Percentiles rank a stretch among this genome's conserved stretches.
Evolutionary conservation across 2,329 filamentous ascomycete genomes (phyloP).

Genomic region (Xylariaceae sp.): DNA sequence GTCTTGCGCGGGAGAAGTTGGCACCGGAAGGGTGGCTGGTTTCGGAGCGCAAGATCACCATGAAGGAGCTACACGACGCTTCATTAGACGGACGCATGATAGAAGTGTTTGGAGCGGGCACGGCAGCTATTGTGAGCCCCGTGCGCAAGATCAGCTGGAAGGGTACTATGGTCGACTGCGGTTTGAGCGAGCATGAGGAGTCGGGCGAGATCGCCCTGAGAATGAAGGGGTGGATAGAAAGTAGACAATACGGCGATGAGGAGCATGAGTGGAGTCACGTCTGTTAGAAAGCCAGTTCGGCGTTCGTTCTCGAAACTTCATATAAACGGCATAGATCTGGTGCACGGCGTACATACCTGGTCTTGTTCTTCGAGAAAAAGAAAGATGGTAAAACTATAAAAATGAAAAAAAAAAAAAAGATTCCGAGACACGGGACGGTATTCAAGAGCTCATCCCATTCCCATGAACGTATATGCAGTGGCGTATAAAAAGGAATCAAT

Average conservation of each 20-base stretch:
- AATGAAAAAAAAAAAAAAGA: conserved; percentile 5
- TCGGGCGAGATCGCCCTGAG: conserved; percentile 81
- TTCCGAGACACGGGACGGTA: conserved; percentile 1
- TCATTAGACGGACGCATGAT: conserved; percentile 81
- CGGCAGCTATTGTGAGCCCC: conserved; percentile 90
- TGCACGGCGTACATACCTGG: conserved; percentile 20
- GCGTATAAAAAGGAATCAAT: not conserved
- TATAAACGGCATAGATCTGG: conserved; percentile 24
- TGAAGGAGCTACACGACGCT: conserved; percentile 82
- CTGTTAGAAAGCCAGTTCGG: conserved; percentile 32
- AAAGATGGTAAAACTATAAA: too few species aligned
- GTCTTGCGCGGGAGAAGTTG: conserved; percentile 81
- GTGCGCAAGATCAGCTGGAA: conserved; percentile 89
- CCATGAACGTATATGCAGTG: not conserved
- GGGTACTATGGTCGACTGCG: conserved; percentile 79
- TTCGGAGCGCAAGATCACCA: conserved; percentile 87
- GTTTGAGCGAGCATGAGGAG: conserved; percentile 78
- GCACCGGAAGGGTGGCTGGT: conserved; percentile 86
- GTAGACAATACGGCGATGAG: conserved; percentile 91
- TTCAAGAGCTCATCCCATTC: not conserved
- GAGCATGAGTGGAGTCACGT: conserved; percentile 86
- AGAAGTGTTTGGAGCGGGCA: conserved; percentile 93
- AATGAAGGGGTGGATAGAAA: conserved; percentile 98
- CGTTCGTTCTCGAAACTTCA: conserved; percentile 3
- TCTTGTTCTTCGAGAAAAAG: conserved; percentile 3